Conservation (phyloP, 805 yeast species). For the Candida argentea region DNA sequence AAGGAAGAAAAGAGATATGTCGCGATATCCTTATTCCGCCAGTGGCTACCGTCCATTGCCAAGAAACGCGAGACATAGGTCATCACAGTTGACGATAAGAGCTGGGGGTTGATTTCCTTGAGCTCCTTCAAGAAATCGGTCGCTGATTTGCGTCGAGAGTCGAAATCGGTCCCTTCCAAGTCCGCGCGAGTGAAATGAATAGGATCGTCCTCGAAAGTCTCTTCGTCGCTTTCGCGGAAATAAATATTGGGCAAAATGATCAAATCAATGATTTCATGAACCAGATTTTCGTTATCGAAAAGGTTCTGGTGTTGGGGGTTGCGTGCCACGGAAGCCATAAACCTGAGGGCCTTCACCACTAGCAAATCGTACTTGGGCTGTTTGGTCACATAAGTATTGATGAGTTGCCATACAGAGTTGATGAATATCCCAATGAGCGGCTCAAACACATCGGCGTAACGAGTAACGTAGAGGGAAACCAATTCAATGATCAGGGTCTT, state of each 20-base stretch:
- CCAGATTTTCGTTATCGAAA: slow-evolving; percentile 43
- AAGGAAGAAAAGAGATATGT: slow-evolving; percentile 77
- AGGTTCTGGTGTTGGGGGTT: slow-evolving; percentile 53
- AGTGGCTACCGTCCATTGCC: slow-evolving; percentile 30
- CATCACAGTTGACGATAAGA: slow-evolving; percentile 69
- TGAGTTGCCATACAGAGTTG: slow-evolving; percentile 70
- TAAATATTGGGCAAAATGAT: slow-evolving; percentile 84
- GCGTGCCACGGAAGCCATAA: slow-evolving; percentile 72
- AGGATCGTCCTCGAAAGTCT: slow-evolving; percentile 94
- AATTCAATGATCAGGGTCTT: slow-evolving; percentile 81
- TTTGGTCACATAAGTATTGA: slow-evolving; percentile 48
- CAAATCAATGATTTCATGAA: slow-evolving; percentile 70
- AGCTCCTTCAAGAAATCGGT: slow-evolving; percentile 85
- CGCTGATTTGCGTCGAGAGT: slow-evolving; percentile 86
- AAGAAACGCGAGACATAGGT: slow-evolving; percentile 61
- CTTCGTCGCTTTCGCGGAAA: slow-evolving; percentile 82
- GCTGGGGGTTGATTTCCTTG: slow-evolving; percentile 64
- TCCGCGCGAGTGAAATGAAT: slow-evolving; percentile 87
- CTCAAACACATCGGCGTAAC: slow-evolving; percentile 90
- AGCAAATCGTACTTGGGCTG: slow-evolving; percentile 77
- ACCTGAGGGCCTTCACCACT: slow-evolving; percentile 70
- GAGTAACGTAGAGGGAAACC: slow-evolving; percentile 73
- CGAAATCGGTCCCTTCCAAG: slow-evolving; percentile 89
- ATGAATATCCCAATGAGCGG: slow-evolving; percentile 68
- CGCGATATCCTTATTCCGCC: slow-evolving; percentile 86